Percentiles rank a stretch among this genome's conserved stretches.
phyloP scores from a whole-genome alignment of 179 eudicot genomes.

The Silene coronaria region DNA sequence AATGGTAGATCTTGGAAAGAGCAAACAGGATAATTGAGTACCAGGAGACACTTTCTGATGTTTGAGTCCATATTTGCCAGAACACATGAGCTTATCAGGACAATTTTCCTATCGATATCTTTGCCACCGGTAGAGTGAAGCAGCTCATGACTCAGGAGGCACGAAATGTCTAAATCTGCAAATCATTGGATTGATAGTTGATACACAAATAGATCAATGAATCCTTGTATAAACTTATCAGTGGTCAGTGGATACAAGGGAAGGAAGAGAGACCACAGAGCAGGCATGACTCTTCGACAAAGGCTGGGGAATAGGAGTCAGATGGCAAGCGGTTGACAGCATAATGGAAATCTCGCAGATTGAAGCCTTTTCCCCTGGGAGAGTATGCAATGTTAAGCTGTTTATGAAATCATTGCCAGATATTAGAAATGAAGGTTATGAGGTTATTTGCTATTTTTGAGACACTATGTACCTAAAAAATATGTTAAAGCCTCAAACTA shows the following conservation, averaged over 20 bases:
- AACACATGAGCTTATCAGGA: conserved; percentile 50
- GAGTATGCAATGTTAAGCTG: conserved; percentile 67
- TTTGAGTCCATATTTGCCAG: conserved; percentile 36
- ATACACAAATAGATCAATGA: conserved; percentile 5
- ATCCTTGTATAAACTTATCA: not conserved
- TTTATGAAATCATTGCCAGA: not conserved
- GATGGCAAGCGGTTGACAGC: conserved; percentile 63
- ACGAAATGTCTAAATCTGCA: conserved; percentile 51
- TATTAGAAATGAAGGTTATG: conserved; percentile 2
- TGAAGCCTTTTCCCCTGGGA: conserved; percentile 55
- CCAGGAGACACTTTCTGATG: conserved; percentile 47
- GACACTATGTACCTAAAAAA: not conserved
- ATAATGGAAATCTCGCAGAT: conserved; percentile 63
- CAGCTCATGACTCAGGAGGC: conserved; percentile 41
- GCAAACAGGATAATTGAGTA: conserved; percentile 16
- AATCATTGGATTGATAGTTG: not conserved
- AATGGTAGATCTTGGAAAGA: not conserved
- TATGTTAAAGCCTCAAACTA: not conserved
- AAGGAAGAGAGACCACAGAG: conserved; percentile 14
- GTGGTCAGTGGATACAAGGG: not conserved
- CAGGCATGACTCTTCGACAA: conserved; percentile 27
- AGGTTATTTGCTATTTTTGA: not conserved
- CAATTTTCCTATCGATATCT: conserved; percentile 54
- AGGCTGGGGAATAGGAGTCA: conserved; percentile 47
- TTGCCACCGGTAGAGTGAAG: conserved; percentile 41